Base-by-base conservation (phyloP, 352 stramenopile species). In the Phytophthora vignae region DNA sequence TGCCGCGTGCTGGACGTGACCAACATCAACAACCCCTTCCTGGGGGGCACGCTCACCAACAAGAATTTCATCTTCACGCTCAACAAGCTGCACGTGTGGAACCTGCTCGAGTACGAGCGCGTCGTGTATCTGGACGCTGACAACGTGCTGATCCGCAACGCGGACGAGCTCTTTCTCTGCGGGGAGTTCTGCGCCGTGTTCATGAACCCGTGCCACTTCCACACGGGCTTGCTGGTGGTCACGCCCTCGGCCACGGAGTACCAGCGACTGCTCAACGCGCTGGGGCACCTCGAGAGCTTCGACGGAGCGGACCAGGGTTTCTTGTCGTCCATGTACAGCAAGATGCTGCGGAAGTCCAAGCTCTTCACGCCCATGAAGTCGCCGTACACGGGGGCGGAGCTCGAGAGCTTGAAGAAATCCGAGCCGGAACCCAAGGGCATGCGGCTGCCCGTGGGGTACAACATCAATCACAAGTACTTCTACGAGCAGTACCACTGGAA, bases 401-500 rank as follows among this genome's bases (percentile, higher is more conserved):
- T 78, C 12, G 79, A 85, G 1, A 72, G 75, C 40, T 64, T 82
- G 27, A 71, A 90, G 55, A 74, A 84, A 29, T 67, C 87, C 25
- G 63, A 82, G 25, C 65, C 73, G 11, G 60, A 80, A 66, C 77
- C 81, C 19, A 88, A 83, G 19, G 88, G 85, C 52, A 94, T 95
- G 87, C 81, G 90, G 38, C 75, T 97, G 9, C 83, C 89, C 5
- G 90, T 97, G 54, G 88, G 87, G 19, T 97, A 96, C 76, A 97
- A 97, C 67, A 96, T 96, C 79, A 96, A 97, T 76, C 89, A 97
- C 82, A 96, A 96, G 79, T 97, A 94, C 66, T 95, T 90, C 60
- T 95, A 93, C 71, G 89, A 96, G 58, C 87, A 95, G 77, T 96
- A 96, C 70, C 83, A 96, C 72, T 96, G 89, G 89, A 96, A 93